Conservation (phyloP, 768 basidiomycete species). For the Mycena capillaripes region DNA sequence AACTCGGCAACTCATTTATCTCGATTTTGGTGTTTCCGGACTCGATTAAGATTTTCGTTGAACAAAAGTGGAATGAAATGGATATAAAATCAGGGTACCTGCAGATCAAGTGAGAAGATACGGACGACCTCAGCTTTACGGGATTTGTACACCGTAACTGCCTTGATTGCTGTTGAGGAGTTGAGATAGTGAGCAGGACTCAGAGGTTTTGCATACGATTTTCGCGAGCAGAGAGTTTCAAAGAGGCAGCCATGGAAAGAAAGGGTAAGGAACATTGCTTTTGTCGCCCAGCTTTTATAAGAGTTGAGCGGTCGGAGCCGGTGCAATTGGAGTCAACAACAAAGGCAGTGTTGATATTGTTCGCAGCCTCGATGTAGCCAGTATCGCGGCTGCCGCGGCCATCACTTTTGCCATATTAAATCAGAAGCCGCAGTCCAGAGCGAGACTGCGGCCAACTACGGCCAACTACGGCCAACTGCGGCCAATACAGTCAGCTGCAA, state of each 20-base stretch:
- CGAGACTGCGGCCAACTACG: too few relatives aligned
- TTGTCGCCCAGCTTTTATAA: too few relatives aligned
- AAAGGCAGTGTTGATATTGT: too few relatives aligned
- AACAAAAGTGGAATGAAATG: slow-evolving; percentile 1
- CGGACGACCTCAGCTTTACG: slow-evolving; percentile 70
- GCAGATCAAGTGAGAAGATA: slow-evolving; percentile 60
- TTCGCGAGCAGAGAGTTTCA: slow-evolving; percentile 32
- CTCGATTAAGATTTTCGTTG: slow-evolving; percentile 46
- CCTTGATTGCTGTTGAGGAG: slow-evolving; percentile 55
- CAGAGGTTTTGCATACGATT: slow-evolving; percentile 15
- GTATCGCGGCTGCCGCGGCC: too few relatives aligned
- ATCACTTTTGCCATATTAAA: too few relatives aligned
- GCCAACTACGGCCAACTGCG: too few relatives aligned
- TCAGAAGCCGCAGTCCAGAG: too few relatives aligned
- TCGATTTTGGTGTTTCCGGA: slow-evolving; percentile 66
- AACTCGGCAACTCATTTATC: slow-evolving; percentile 63
- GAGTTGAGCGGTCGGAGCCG: too few relatives aligned
- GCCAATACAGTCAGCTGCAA: too few relatives aligned
- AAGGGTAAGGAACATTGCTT: too few relatives aligned
- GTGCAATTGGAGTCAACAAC: too few relatives aligned
- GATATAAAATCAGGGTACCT: slow-evolving; percentile 51
- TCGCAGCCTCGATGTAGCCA: too few relatives aligned
- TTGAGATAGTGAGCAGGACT: background rate
- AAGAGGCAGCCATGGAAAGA: slow-evolving; percentile 21
- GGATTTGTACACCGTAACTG: slow-evolving; percentile 71